A percentile compares a stretch with the other conserved stretches of the same genome.
These are phyloP conservation scores for Fraxinus americana DNA, from an alignment of 257 asterid species.

Conservation along the genomic window DNA sequence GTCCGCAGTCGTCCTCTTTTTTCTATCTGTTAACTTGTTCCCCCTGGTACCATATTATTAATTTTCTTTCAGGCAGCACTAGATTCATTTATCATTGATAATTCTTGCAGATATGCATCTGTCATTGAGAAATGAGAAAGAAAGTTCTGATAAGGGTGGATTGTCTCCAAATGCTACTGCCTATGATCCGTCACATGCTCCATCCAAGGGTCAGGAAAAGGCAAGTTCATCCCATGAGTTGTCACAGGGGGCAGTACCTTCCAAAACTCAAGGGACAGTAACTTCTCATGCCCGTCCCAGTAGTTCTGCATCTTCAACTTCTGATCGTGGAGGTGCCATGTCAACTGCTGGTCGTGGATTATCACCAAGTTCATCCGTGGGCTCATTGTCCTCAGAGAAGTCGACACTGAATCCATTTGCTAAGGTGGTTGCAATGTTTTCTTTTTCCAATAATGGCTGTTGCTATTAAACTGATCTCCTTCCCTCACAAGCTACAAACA, in stretches of 20 bases:
- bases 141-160: conserved; percentile 48
- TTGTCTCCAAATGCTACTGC: conserved; percentile 64
- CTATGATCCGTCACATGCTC: conserved; percentile 50
- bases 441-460: neutral
- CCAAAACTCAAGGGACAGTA: conserved; percentile 48
- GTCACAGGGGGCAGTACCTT: conserved; percentile 41
- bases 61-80: conserved; percentile 7
- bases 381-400: conserved; percentile 88
- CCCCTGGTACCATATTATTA: conserved; percentile 9
- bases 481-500: neutral
- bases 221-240: conserved; percentile 44
- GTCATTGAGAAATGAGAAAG: conserved; percentile 36
- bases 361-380: conserved; percentile 80
- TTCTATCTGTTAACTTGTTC: conserved; percentile 16
- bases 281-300: conserved; percentile 48
- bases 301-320: conserved; percentile 71
- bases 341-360: conserved; percentile 70
- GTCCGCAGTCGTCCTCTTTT: conserved; percentile 13
- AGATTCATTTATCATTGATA: conserved; percentile 17
- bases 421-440: conserved; percentile 49
- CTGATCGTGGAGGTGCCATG: conserved; percentile 69
- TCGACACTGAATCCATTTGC: conserved; percentile 88
- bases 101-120: conserved; percentile 44
- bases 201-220: conserved; percentile 62
- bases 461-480: neutral